Evolutionary conservation across 1,139 yeast genomes (phyloP).

Genomic region (Williopsis jadinii): DNA sequence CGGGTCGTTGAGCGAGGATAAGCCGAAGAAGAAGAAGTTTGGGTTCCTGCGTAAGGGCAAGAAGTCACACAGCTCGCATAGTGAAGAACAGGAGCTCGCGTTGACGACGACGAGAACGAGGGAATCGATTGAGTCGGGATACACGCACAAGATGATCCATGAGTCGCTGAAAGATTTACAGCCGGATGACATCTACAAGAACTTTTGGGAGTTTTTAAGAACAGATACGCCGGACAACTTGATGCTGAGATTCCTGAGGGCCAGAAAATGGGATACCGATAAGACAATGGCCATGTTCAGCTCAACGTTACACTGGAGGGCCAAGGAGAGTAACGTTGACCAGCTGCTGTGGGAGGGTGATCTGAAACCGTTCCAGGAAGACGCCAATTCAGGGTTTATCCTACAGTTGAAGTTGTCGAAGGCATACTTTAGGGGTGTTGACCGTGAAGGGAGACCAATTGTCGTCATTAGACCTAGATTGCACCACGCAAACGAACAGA

Average conservation of each 20-base stretch:
- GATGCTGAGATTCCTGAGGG: constrained; percentile 59
- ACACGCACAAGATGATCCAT: constrained; percentile 26
- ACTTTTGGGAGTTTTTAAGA: constrained; percentile 52
- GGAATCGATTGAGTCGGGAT: constrained; percentile 23
- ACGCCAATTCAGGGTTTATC: constrained; percentile 24
- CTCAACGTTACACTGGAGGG: constrained; percentile 64
- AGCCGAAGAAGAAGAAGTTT: constrained; percentile 21
- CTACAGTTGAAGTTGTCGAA: constrained; percentile 44
- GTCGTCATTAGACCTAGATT: constrained; percentile 65
- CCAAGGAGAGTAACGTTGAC: constrained; percentile 49
- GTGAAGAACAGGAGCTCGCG: constrained; percentile 4
- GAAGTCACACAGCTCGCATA: constrained; percentile 4
- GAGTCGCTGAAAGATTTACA: constrained; percentile 33
- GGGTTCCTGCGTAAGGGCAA: constrained; percentile 22
- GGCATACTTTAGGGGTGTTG: constrained; percentile 60
- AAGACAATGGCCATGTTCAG: constrained; percentile 61
- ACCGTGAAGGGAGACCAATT: constrained; percentile 58
- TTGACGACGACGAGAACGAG: constrained; percentile 22
- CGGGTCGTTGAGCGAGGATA: constrained; percentile 16
- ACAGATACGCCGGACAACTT: constrained; percentile 68
- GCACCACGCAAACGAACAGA: constrained; percentile 67
- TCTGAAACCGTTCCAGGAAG: constrained; percentile 27
- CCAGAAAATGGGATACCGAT: constrained; percentile 66
- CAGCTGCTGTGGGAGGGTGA: constrained; percentile 58
- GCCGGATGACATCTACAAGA: constrained; percentile 36